Evolutionary conservation across 2,329 filamentous ascomycete genomes (phyloP).

Genomic region (Apiospora hydei): DNA sequence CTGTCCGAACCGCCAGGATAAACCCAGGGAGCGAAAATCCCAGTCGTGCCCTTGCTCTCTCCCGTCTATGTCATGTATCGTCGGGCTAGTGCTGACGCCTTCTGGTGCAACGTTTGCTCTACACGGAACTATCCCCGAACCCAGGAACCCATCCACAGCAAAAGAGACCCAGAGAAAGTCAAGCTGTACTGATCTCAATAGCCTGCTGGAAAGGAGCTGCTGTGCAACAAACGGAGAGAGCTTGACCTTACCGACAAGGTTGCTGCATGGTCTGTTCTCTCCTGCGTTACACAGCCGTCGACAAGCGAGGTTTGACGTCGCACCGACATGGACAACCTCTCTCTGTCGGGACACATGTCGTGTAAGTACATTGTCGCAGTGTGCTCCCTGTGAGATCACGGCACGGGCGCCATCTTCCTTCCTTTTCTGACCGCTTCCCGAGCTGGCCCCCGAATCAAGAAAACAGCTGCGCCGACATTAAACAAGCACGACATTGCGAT

Average conservation of each 20-base stretch:
- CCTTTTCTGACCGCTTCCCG: background rate
- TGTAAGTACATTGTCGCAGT: background rate
- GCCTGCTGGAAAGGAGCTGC: background rate
- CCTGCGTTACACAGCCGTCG: background rate
- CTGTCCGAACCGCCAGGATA: background rate
- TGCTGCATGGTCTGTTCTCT: background rate
- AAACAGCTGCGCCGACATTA: background rate
- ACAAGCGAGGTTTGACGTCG: constrained; percentile 1
- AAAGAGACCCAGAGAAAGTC: background rate
- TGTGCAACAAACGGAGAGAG: background rate
- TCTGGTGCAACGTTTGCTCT: background rate
- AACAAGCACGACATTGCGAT: background rate
- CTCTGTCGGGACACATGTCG: constrained; percentile 12
- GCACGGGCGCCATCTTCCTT: background rate
- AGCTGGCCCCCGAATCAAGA: background rate
- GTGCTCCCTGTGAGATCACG: constrained; percentile 10
- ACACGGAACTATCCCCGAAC: background rate
- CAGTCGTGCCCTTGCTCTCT: background rate
- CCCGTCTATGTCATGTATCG: background rate
- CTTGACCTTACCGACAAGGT: background rate
- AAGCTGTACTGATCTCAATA: background rate
- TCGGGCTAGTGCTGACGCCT: constrained; percentile 3
- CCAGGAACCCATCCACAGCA: background rate
- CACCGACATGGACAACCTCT: background rate
- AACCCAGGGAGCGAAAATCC: background rate